phyloP scores from a whole-genome alignment of 495 filamentous ascomycete species.

The Lasiosphaeris hirsuta region DNA sequence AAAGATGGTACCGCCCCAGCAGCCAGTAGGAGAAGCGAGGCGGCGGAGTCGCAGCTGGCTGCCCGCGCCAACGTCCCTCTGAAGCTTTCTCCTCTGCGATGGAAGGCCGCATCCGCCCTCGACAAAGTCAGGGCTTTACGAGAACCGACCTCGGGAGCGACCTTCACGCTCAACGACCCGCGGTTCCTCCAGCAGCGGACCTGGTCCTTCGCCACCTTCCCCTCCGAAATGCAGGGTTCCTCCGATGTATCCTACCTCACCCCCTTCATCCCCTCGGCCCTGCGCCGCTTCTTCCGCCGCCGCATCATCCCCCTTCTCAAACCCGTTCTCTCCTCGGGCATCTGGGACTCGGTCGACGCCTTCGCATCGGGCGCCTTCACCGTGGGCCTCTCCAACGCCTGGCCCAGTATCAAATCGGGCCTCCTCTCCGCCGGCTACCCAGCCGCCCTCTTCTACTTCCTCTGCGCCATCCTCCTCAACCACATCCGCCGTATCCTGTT shows the following conservation, averaged over 20 bases:
- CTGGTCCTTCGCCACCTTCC: constrained; percentile 11
- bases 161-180: constrained; percentile 18
- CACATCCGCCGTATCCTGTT: constrained; percentile 23
- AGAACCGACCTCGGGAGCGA: not conserved
- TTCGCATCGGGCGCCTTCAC: constrained; percentile 11
- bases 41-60: too few species aligned
- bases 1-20: not conserved
- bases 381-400: not conserved
- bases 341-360: constrained; percentile 9
- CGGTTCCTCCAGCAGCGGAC: constrained; percentile 4
- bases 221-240: not conserved
- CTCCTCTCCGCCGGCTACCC: constrained; percentile 15
- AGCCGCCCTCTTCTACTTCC: constrained; percentile 5
- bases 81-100: not conserved
- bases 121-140: not conserved
- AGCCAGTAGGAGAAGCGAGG: not conserved
- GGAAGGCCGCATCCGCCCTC: not conserved
- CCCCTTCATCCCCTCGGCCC: not conserved
- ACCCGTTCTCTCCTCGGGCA: not conserved
- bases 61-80: not conserved
- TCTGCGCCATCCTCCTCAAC: constrained; percentile 19
- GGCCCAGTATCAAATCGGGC: constrained; percentile 6
- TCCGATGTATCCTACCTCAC: not conserved
- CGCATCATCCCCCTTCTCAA: not conserved
- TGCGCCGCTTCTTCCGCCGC: not conserved